Conservation (phyloP, 1,284 basidiomycete genomes). For the Ustilago vetiveriae region DNA sequence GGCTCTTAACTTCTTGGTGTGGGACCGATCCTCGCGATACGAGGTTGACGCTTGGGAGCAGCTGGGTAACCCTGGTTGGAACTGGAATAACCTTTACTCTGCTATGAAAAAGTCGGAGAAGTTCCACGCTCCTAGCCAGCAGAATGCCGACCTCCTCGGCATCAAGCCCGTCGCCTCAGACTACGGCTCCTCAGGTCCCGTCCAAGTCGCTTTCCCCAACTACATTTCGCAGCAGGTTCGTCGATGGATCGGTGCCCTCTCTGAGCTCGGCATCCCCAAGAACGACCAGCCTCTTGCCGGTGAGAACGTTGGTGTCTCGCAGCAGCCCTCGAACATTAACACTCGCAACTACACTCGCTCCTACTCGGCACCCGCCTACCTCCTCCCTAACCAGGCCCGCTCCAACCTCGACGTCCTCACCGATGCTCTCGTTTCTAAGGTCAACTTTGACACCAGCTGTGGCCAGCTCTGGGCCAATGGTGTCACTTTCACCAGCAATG, state of each 20-base stretch:
- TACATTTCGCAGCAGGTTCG: conserved; percentile 55
- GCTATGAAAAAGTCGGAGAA: conserved; percentile 68
- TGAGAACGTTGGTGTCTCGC: conserved; percentile 58
- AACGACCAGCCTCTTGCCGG: conserved; percentile 55
- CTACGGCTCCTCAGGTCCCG: conserved; percentile 61
- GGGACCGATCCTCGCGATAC: conserved; percentile 61
- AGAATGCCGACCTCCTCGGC: conserved; percentile 50
- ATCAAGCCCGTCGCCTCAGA: conserved; percentile 49
- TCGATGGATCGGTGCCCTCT: conserved; percentile 49
- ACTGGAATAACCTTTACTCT: conserved; percentile 66
- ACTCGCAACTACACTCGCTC: conserved; percentile 58
- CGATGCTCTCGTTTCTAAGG: conserved; percentile 53
- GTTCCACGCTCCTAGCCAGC: conserved; percentile 56
- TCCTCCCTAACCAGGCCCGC: conserved; percentile 53
- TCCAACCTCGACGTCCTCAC: conserved; percentile 55
- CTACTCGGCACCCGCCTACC: conserved; percentile 61
- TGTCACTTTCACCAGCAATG: conserved; percentile 46
- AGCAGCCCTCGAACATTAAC: conserved; percentile 61
- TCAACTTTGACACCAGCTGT: conserved; percentile 43
- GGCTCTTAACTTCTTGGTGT: conserved; percentile 67
- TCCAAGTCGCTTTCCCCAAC: conserved; percentile 60
- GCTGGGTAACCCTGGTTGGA: conserved; percentile 62
- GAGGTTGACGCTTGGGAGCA: conserved; percentile 65
- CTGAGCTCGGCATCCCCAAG: conserved; percentile 44
- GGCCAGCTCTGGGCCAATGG: conserved; percentile 35